A percentile compares a stretch with the other conserved stretches of the same genome.
phyloP scores from a whole-genome alignment of 116 monocot genomes.

The Posidonia oceanica region DNA sequence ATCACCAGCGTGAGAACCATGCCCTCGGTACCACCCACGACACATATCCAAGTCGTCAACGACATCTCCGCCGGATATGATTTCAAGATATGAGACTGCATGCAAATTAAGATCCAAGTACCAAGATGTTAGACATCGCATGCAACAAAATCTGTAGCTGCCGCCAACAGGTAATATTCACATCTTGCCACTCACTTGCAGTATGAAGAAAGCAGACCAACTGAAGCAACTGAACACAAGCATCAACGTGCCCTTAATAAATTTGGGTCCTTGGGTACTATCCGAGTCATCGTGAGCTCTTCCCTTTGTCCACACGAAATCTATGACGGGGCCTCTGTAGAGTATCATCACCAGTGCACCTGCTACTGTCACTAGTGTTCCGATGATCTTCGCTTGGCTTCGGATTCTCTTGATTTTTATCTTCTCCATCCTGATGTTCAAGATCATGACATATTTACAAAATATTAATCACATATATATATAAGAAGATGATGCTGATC shows the following conservation, averaged over 20 bases:
- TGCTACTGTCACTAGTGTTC: constrained; percentile 42
- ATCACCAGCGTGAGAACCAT: constrained; percentile 41
- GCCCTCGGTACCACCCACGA: constrained; percentile 44
- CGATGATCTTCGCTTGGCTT: constrained; percentile 58
- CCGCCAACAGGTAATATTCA: neutral
- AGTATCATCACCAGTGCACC: constrained; percentile 76
- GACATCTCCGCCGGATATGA: constrained; percentile 76
- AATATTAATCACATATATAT: neutral
- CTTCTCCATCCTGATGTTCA: constrained; percentile 52
- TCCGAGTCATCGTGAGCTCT: constrained; percentile 1
- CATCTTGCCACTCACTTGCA: constrained; percentile 31
- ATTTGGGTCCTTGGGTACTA: constrained; percentile 13
- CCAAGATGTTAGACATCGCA: neutral
- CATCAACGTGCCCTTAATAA: constrained; percentile 52
- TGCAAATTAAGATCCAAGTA: no score
- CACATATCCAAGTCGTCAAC: constrained; percentile 59
- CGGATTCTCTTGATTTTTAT: constrained; percentile 31
- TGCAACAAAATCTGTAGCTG: neutral
- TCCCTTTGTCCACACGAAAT: constrained; percentile 42
- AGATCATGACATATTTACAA: neutral
- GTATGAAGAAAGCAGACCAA: constrained; percentile 72
- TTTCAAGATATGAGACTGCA: constrained; percentile 58
- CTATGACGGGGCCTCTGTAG: constrained; percentile 48
- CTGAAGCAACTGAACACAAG: constrained; percentile 42
- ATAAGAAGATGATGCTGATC: neutral